Evolutionary conservation across 306 rosid species (phyloP).

Genomic region (Cucurbita maxima): DNA sequence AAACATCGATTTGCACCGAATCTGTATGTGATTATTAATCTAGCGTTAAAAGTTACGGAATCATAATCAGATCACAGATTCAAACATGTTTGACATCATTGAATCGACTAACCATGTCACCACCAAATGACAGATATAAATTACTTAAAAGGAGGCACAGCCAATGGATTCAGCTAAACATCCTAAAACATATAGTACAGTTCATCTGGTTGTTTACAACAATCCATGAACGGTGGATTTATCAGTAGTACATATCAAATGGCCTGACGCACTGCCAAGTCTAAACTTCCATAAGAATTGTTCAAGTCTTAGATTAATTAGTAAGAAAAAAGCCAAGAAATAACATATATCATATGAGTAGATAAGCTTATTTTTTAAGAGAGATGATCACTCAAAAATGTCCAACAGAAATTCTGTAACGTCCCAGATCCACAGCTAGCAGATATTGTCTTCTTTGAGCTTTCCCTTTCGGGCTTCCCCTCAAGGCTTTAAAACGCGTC

Average conservation of each 20-base stretch:
- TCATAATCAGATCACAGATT: background rate
- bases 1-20: background rate
- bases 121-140: background rate
- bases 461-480: too few relatives aligned
- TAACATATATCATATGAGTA: background rate
- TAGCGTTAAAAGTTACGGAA: background rate
- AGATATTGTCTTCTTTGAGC: too few relatives aligned
- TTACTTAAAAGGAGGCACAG: background rate
- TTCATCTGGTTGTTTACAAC: background rate
- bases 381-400: background rate
- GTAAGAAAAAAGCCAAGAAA: background rate
- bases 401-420: background rate
- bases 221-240: background rate
- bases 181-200: background rate
- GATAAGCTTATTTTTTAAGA: background rate
- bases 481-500: too few relatives aligned
- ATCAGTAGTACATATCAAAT: background rate
- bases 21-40: too few relatives aligned
- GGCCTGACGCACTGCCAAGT: background rate
- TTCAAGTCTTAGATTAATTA: background rate
- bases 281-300: background rate
- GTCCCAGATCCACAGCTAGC: too few relatives aligned
- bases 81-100: background rate
- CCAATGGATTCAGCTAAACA: background rate
- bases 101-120: background rate